These are phyloP conservation scores for Colletotrichum horii DNA, from an alignment of 2,329 filamentous ascomycete genomes.

Conservation along the genomic window DNA sequence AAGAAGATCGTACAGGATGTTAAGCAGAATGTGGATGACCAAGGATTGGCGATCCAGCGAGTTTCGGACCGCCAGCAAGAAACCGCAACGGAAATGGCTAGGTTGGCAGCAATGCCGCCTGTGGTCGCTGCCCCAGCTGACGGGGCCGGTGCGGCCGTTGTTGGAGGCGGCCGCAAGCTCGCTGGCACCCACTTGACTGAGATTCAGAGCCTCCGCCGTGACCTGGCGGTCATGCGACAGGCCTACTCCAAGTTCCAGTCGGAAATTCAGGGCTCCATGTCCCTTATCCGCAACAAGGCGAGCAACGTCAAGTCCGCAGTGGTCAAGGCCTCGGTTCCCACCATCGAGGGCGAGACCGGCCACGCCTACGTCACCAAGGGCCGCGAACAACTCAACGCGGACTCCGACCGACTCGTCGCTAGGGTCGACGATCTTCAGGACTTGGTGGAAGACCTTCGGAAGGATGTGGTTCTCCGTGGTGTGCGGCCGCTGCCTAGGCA, in stretches of 20 bases:
- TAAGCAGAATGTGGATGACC: slow-evolving; percentile 82
- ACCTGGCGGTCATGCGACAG: slow-evolving; percentile 89
- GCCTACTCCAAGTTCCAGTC: slow-evolving; percentile 92
- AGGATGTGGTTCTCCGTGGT: slow-evolving; percentile 92
- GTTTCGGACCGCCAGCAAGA: slow-evolving; percentile 93
- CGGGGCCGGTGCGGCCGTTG: slow-evolving; percentile 36
- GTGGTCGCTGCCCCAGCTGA: slow-evolving; percentile 46
- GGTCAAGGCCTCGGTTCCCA: slow-evolving; percentile 71
- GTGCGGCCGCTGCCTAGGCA: slow-evolving; percentile 90
- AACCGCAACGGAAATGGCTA: slow-evolving; percentile 83
- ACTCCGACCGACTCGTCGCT: slow-evolving; percentile 88
- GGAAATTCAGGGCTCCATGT: slow-evolving; percentile 89
- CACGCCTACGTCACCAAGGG: slow-evolving; percentile 84
- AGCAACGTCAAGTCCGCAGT: slow-evolving; percentile 79
- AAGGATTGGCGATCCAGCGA: slow-evolving; percentile 79
- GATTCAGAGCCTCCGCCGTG: slow-evolving; percentile 81
- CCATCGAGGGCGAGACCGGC: slow-evolving; percentile 78
- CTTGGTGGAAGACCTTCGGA: slow-evolving; percentile 92
- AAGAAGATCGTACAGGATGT: slow-evolving; percentile 86
- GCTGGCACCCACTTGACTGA: slow-evolving; percentile 73
- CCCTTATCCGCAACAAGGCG: slow-evolving; percentile 80
- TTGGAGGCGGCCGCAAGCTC: slow-evolving; percentile 45
- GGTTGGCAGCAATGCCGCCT: slow-evolving; percentile 53
- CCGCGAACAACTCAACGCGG: slow-evolving; percentile 84
- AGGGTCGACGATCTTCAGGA: slow-evolving; percentile 98